Evolutionary conservation across 2,329 filamentous ascomycete species (phyloP).

Genomic region (Stenocarpella maydis): DNA sequence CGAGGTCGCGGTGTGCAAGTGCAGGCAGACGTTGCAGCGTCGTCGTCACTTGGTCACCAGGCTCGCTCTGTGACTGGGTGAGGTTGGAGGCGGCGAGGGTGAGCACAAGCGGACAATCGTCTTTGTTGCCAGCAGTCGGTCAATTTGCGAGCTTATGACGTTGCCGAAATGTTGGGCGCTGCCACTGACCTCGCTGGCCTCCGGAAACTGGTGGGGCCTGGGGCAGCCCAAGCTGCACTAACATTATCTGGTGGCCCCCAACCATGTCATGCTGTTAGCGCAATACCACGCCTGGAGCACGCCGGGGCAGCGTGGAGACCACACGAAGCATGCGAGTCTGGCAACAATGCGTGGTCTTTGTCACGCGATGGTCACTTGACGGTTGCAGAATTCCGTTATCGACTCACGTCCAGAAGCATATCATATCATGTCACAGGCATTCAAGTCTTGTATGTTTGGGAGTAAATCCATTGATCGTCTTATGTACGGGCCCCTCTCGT

Average conservation of each 20-base stretch:
- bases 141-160: constrained; percentile 20
- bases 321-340: not conserved
- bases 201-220: constrained; percentile 4
- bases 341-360: not conserved
- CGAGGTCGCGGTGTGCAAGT: constrained; percentile 9
- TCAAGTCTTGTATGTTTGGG: not conserved
- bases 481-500: constrained; percentile 17
- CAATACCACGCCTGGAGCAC: not conserved
- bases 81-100: not conserved
- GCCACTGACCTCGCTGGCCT: constrained; percentile 12
- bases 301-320: not conserved
- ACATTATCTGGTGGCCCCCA: not conserved
- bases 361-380: not conserved
- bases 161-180: constrained; percentile 11
- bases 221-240: not conserved
- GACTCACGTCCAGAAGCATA: not conserved
- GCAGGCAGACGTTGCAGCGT: constrained; percentile 16
- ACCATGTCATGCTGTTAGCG: not conserved
- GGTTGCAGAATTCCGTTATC: not conserved
- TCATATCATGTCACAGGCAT: not conserved
- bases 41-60: constrained; percentile 3
- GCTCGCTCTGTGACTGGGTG: not conserved
- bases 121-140: no score
- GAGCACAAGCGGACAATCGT: not conserved
- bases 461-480: constrained; percentile 22